Percentiles rank a stretch among this genome's conserved stretches.
These are phyloP conservation scores for Pyrenophora graminea DNA, from an alignment of 2,329 filamentous ascomycete genomes.

Conservation along the genomic window DNA sequence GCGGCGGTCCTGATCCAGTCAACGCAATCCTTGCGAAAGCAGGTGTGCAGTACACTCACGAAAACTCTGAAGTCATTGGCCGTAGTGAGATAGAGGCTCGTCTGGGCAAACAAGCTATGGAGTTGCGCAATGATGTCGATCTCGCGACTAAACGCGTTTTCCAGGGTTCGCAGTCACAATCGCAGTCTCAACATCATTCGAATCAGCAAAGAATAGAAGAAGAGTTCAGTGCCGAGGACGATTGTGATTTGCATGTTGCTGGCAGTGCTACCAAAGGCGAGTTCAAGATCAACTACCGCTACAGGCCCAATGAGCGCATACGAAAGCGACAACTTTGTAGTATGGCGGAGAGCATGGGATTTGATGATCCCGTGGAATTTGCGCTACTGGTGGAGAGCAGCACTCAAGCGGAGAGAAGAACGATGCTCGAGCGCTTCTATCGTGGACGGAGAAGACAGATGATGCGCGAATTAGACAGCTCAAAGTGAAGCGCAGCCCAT, in stretches of 20 bases:
- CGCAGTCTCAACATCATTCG: conserved; percentile 19
- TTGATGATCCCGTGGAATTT: conserved; percentile 77
- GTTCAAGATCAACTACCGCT: conserved; percentile 60
- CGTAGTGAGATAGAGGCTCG: conserved; percentile 88
- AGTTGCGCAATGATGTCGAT: conserved; percentile 58
- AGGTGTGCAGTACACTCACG: conserved; percentile 92
- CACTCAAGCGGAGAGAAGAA: conserved; percentile 80
- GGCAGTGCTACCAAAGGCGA: conserved; percentile 31
- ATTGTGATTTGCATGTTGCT: conserved; percentile 19
- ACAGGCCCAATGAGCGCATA: conserved; percentile 75
- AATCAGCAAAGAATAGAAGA: conserved; percentile 25
- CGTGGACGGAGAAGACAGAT: conserved; percentile 61
- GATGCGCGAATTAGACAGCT: background rate
- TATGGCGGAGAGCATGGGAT: conserved; percentile 82
- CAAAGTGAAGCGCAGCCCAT: background rate
- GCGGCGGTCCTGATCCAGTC: conserved; percentile 69
- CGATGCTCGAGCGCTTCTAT: conserved; percentile 83
- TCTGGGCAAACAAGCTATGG: conserved; percentile 75
- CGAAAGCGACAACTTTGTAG: conserved; percentile 83
- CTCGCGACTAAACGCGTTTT: conserved; percentile 63
- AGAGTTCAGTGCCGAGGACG: conserved; percentile 16
- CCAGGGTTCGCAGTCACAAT: conserved; percentile 51
- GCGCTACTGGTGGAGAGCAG: conserved; percentile 87
- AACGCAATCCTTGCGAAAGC: conserved; percentile 86
- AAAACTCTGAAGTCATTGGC: conserved; percentile 94